Evolutionary conservation across 306 rosid genomes (phyloP), one percentile per base, ranked within the genome.

Genomic region (Cicer judaicum): DNA sequence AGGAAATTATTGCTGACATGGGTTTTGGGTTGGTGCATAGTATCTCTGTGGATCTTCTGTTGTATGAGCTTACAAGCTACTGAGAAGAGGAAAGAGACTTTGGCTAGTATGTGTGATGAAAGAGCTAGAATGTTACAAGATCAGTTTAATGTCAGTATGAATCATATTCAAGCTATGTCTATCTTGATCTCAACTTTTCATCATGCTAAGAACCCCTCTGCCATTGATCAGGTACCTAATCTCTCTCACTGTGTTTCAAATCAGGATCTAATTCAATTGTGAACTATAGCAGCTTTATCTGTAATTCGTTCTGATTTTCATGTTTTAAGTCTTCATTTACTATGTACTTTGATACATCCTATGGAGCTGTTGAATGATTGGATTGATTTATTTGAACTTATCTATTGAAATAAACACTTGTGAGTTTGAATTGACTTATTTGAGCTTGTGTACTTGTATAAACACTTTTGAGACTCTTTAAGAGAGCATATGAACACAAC

Each of bases 101-200:
- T 94, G 47, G 88, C 89, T 2, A 94, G 97, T 60, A 90, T 94
- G 99, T 94, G 99, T 83, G 99, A 94, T 78, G 99, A 92, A 81
- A 88, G 99, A 68, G 95, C 97, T 19, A 88, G 99, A 79, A 92
- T 94, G 99, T 77, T 94, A 53, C 99, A 94, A 87, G 99, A 94
- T 68, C 99, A 94, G 83, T 94, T 94, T 72, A 94, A 94, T 84
- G 97, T 91, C 34, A 94, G 99, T 53, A 89, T 92, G 99, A 94
- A 94, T 70, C 99, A 94, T 89, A 90, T 94, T 63, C 99, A 94
- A 65, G 97, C 99, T 74, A 94, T 94, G 99, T 90, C 99, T 48
- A 92, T 94, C 73, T 83, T 94, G 75, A 92, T 94, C 88, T 87
- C 97, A 3, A 90, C 96, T 75, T 94, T 94, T 67, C 97, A 94